Evolutionary conservation across 2,329 filamentous ascomycete species (phyloP).

Genomic region (Curvularia lunata): DNA sequence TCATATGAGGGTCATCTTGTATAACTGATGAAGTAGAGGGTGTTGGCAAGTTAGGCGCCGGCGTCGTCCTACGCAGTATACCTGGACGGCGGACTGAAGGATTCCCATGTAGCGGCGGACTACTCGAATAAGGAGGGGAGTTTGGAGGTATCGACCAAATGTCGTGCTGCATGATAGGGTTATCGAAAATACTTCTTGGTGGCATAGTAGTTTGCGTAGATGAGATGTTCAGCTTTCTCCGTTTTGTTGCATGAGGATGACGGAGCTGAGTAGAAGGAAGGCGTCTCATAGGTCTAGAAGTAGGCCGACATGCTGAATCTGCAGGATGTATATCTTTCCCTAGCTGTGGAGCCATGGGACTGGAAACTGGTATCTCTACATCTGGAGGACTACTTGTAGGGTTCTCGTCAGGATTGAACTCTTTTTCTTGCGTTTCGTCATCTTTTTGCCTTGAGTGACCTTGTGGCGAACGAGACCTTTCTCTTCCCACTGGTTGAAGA

Average conservation of each 20-base stretch:
- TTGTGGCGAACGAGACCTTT: slow-evolving; percentile 36
- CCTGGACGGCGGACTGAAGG: slow-evolving; percentile 12
- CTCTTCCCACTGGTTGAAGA: slow-evolving; percentile 51
- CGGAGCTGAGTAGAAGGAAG: slow-evolving; percentile 25
- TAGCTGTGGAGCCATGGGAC: slow-evolving; percentile 21
- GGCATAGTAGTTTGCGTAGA: slow-evolving; percentile 17
- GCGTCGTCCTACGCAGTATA: slow-evolving; percentile 10
- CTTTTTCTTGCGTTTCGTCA: slow-evolving; percentile 42
- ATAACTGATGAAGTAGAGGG: slow-evolving; percentile 43
- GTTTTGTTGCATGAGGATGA: slow-evolving; percentile 24
- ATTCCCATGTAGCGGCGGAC: slow-evolving; percentile 25
- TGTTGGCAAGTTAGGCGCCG: slow-evolving; percentile 35
- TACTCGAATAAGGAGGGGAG: slow-evolving; percentile 52
- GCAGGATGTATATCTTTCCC: slow-evolving; percentile 9
- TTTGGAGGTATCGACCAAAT: slow-evolving; percentile 51
- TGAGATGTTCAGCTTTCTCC: slow-evolving; percentile 28
- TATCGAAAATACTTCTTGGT: slow-evolving; percentile 20
- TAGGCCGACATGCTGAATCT: slow-evolving; percentile 11
- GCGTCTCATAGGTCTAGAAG: slow-evolving; percentile 11
- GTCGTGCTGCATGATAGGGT: slow-evolving; percentile 21
- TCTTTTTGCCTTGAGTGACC: slow-evolving; percentile 23
- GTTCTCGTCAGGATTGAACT: slow-evolving; percentile 36
- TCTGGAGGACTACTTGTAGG: slow-evolving; percentile 33
- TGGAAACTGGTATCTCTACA: slow-evolving; percentile 34
- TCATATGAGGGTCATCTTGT: slow-evolving; percentile 22